Conservation (phyloP, 495 filamentous ascomycete species). For the Penicillium roqueforti region DNA sequence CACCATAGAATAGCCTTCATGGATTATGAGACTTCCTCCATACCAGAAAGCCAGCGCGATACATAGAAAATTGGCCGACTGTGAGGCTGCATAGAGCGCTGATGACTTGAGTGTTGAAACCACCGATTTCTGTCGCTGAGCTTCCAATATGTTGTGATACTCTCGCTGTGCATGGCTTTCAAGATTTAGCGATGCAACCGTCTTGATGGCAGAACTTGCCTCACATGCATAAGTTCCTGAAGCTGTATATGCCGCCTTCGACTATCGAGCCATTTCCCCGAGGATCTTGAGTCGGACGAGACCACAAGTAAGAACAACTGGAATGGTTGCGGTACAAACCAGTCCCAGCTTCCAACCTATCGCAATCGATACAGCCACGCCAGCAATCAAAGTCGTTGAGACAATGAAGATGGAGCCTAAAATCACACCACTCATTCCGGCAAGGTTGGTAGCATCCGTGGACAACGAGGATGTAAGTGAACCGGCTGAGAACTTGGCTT, state of each 20-base stretch:
- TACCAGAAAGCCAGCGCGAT: constrained; percentile 88
- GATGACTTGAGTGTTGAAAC: constrained; percentile 61
- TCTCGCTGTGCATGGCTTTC: constrained; percentile 69
- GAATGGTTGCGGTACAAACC: constrained; percentile 70
- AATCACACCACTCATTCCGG: constrained; percentile 74
- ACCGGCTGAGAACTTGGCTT: constrained; percentile 71
- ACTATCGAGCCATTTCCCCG: constrained; percentile 56
- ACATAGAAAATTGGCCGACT: constrained; percentile 70
- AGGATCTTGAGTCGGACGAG: constrained; percentile 80
- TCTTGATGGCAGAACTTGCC: constrained; percentile 81
- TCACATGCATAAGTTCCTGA: constrained; percentile 82
- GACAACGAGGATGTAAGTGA: constrained; percentile 75
- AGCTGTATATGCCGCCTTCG: constrained; percentile 63
- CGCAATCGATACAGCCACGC: constrained; percentile 56
- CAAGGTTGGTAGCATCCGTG: constrained; percentile 73
- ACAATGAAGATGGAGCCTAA: constrained; percentile 73
- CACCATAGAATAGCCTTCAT: constrained; percentile 61
- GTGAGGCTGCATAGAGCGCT: constrained; percentile 67
- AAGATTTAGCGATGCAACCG: constrained; percentile 79
- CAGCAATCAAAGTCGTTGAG: constrained; percentile 62
- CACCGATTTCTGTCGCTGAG: constrained; percentile 56
- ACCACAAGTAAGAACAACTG: constrained; percentile 69
- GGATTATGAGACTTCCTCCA: constrained; percentile 68
- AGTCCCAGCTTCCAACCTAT: constrained; percentile 87
- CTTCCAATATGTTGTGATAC: constrained; percentile 62